Evolutionary conservation across 805 yeast genomes (phyloP), one percentile per base, ranked within the genome.

Genomic region (Clavispora phyllophila): DNA sequence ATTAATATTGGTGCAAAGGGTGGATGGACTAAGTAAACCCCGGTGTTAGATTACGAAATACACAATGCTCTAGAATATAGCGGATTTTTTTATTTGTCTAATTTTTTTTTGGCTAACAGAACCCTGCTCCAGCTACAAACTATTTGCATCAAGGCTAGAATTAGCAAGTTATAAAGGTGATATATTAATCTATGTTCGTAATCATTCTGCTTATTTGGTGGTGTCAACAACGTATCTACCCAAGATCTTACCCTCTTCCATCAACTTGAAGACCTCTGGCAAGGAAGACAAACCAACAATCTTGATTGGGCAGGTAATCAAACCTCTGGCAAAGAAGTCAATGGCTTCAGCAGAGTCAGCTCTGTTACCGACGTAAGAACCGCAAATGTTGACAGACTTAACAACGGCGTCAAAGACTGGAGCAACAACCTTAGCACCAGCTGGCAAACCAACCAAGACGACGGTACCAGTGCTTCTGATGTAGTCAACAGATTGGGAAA

Each of bases 281-380:
- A 69, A 61, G 47, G 65, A 68, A 39, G 70, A 62, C 55, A 69
- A 66, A 9, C 68, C 66, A 24, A 65, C 72, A 43, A 68, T 47
- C 55, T 67, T 61, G 56, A 68, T 68, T 23, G 73, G 68, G 50
- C 70, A 65, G 48, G 63, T 64, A 55, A 69, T 56, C 55, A 65
- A 63, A 44, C 73, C 74, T 56, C 74, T 56, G 44, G 65, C 34
- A 56, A 67, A 69, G 63, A 69, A 68, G 55, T 68, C 73, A 50
- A 69, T 58, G 48, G 73, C 74, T 57, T 66, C 73, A 41, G 70
- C 64, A 34, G 72, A 54, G 57, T 68, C 73, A 41, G 72, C 71
- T 61, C 73, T 66, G 66, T 69, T 69, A 46, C 74, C 74, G 44
- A 69, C 73, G 47, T 69, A 69, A 27, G 74, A 69, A 52, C 73